Percentiles rank a stretch among this genome's conserved stretches.
Evolutionary conservation across 306 rosid species (phyloP).

Genomic region (Alnus glutinosa): DNA sequence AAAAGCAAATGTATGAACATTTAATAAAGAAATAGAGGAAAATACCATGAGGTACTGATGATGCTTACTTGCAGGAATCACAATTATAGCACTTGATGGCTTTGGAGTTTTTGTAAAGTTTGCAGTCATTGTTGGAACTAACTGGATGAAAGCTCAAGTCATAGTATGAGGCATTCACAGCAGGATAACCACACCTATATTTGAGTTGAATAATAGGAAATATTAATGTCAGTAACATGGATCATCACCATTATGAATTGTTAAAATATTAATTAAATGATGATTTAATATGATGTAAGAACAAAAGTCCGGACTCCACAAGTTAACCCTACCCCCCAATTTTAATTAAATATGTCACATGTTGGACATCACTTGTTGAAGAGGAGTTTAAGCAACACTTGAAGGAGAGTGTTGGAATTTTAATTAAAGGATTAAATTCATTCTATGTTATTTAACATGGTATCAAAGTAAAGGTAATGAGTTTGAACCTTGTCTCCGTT

Average conservation of each 20-base stretch:
- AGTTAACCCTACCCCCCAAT: no score
- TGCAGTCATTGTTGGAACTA: slow-evolving; percentile 78
- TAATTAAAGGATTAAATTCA: no score
- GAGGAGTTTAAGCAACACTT: no score
- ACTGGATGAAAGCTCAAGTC: slow-evolving; percentile 88
- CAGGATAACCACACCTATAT: slow-evolving; percentile 89
- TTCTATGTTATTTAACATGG: no score
- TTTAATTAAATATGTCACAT: no score
- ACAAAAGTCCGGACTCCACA: no score
- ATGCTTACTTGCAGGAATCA: slow-evolving; percentile 92
- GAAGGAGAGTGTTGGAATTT: no score
- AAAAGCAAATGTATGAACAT: slow-evolving; percentile 28
- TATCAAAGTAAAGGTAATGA: no score
- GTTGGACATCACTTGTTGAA: no score
- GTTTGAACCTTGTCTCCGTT: no score
- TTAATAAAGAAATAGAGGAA: neutral
- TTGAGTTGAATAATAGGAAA: slow-evolving; percentile 27
- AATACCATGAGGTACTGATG: neutral
- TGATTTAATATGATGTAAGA: no score
- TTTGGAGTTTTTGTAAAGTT: slow-evolving; percentile 71
- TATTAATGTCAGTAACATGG: slow-evolving; percentile 29
- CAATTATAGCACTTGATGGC: slow-evolving; percentile 84
- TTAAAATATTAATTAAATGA: no score
- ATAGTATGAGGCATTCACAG: slow-evolving; percentile 85
- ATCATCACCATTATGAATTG: slow-evolving; percentile 15